Percentiles rank a stretch among this genome's conserved stretches.
These are phyloP conservation scores for Scolecobasidium constrictum DNA, from an alignment of 2,329 filamentous ascomycete species.

Conservation along the genomic window DNA sequence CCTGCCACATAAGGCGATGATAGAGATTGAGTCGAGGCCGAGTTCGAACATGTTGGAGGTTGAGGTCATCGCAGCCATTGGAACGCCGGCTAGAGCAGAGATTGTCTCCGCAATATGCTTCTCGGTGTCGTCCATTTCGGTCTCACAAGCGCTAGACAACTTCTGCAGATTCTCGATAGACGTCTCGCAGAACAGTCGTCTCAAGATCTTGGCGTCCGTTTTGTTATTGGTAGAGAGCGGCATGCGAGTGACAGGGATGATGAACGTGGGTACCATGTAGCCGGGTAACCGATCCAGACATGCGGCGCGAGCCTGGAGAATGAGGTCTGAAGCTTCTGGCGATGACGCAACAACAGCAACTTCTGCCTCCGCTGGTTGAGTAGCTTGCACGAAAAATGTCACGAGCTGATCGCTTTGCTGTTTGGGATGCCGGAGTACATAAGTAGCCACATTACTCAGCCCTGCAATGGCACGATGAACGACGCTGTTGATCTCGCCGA, in stretches of 20 bases:
- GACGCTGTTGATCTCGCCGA: slow-evolving; percentile 81
- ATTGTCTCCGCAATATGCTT: slow-evolving; percentile 43
- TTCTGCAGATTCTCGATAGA: slow-evolving; percentile 50
- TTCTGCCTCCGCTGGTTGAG: background rate
- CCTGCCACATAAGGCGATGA: slow-evolving; percentile 54
- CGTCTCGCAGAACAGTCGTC: slow-evolving; percentile 52
- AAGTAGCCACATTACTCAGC: slow-evolving; percentile 61
- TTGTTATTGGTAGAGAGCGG: slow-evolving; percentile 88
- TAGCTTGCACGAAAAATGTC: slow-evolving; percentile 47
- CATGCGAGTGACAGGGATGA: slow-evolving; percentile 59
- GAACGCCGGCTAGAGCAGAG: slow-evolving; percentile 39
- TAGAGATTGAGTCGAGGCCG: slow-evolving; percentile 80
- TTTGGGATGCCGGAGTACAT: slow-evolving; percentile 60
- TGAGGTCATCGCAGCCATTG: slow-evolving; percentile 34
- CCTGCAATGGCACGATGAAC: slow-evolving; percentile 50
- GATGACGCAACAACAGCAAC: background rate
- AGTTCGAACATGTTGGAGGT: slow-evolving; percentile 70
- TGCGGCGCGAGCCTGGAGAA: slow-evolving; percentile 28
- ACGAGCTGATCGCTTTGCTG: slow-evolving; percentile 76
- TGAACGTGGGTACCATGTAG: slow-evolving; percentile 88
- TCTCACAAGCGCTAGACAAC: slow-evolving; percentile 23
- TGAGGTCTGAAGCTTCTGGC: background rate
- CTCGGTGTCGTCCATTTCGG: slow-evolving; percentile 26
- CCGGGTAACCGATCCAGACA: slow-evolving; percentile 61
- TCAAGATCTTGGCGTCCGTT: slow-evolving; percentile 62